A percentile compares a stretch with the other conserved stretches of the same genome.
These are phyloP conservation scores for Nemania diffusa DNA, from an alignment of 2,329 filamentous ascomycete species.

Conservation along the genomic window DNA sequence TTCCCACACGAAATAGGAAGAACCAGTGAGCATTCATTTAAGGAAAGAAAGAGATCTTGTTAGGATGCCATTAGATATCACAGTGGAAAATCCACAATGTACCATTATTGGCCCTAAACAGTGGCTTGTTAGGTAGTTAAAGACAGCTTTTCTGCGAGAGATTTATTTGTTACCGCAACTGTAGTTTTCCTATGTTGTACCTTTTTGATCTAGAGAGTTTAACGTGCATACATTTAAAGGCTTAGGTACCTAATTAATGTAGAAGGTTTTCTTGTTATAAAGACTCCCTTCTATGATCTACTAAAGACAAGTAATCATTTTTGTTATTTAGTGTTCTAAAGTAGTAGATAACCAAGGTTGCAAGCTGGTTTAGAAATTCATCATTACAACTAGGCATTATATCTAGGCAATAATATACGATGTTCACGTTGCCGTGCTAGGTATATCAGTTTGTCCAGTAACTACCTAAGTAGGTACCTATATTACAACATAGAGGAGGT, in stretches of 20 bases:
- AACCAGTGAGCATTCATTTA: slow-evolving; percentile 1
- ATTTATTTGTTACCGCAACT: background rate
- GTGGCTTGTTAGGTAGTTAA: slow-evolving; percentile 2
- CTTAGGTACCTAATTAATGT: background rate
- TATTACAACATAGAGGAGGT: too few relatives aligned
- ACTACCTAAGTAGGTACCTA: background rate
- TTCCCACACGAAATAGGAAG: background rate
- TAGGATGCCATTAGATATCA: slow-evolving; percentile 10
- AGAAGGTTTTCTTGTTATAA: background rate
- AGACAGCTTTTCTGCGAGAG: background rate
- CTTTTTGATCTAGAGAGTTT: background rate
- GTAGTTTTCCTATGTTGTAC: too few relatives aligned
- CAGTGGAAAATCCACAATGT: slow-evolving; percentile 10
- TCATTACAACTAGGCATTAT: background rate
- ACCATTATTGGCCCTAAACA: slow-evolving; percentile 2
- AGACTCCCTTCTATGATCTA: background rate
- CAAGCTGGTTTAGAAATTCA: background rate
- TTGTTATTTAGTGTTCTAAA: background rate
- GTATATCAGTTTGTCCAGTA: background rate
- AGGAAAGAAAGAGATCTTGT: slow-evolving; percentile 4
- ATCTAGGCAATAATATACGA: background rate
- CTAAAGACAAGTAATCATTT: background rate
- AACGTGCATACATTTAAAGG: background rate
- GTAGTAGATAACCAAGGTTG: background rate
- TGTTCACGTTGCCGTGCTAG: background rate